Percentiles rank a stretch among this genome's conserved stretches.
Conservation (phyloP, 2,329 filamentous ascomycete genomes). For the Alternaria longipes region DNA sequence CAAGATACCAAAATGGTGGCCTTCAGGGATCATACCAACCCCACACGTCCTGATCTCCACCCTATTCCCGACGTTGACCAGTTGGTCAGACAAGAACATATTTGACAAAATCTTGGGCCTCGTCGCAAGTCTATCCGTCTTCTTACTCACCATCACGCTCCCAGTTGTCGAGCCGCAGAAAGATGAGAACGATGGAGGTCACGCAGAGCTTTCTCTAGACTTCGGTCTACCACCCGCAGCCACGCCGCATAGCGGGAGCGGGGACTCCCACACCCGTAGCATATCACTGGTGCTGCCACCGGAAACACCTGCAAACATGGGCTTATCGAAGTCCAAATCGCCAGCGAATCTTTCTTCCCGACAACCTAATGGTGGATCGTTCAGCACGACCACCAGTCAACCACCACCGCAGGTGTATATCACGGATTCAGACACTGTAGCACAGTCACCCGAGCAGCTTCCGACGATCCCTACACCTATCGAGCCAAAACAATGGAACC, state of each 20-base stretch:
- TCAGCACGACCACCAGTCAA: conserved; percentile 31
- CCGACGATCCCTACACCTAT: conserved; percentile 25
- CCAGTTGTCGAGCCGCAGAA: conserved; percentile 83
- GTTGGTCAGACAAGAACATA: conserved; percentile 82
- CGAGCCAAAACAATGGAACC: conserved; percentile 74
- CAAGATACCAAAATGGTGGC: conserved; percentile 77
- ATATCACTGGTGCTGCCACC: conserved; percentile 30
- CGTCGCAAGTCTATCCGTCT: conserved; percentile 87
- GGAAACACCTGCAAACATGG: conserved; percentile 23
- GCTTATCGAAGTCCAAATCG: conserved; percentile 19
- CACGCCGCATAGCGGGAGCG: conserved; percentile 33
- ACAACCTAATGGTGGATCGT: conserved; percentile 13
- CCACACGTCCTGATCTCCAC: conserved; percentile 76
- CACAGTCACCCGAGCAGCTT: conserved; percentile 50
- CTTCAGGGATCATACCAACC: conserved; percentile 75
- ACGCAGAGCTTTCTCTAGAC: conserved; percentile 35
- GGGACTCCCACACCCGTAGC: conserved; percentile 32
- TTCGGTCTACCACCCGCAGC: conserved; percentile 43
- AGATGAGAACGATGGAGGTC: conserved; percentile 46
- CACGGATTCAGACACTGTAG: conserved; percentile 45
- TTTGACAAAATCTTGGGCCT: conserved; percentile 85
- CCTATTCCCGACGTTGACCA: conserved; percentile 85
- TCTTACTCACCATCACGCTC: conserved; percentile 87
- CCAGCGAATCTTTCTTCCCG: neutral
- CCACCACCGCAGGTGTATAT: conserved; percentile 40